phyloP scores from a whole-genome alignment of 139 green algal genomes.

The Coelastrella sp. region DNA sequence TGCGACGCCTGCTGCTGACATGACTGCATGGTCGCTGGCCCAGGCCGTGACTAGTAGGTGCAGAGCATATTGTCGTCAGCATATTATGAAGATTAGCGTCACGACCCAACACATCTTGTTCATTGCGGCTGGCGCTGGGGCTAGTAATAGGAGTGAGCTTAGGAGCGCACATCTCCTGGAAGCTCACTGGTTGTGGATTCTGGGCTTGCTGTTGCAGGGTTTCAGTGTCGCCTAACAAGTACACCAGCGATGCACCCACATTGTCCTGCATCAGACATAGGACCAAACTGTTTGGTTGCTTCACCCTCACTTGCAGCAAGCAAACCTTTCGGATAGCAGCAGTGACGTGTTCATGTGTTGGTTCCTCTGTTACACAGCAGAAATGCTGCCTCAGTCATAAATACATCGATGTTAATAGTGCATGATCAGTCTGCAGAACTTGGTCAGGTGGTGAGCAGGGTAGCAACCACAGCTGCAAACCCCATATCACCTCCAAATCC shows the following conservation, averaged over 20 bases:
- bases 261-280: slow-evolving; percentile 41
- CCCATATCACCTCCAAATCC: slow-evolving; percentile 54
- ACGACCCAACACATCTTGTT: not conserved
- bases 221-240: slow-evolving; percentile 56
- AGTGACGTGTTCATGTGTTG: too few relatives aligned
- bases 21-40: not conserved
- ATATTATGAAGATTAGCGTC: not conserved
- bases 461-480: not conserved
- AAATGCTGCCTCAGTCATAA: too few relatives aligned
- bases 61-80: not conserved
- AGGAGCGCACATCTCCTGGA: slow-evolving; percentile 11
- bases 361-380: too few relatives aligned
- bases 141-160: not conserved
- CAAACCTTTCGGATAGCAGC: not conserved
- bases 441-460: not conserved
- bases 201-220: slow-evolving; percentile 25
- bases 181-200: slow-evolving; percentile 5
- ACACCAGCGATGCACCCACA: slow-evolving; percentile 60
- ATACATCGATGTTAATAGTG: too few relatives aligned
- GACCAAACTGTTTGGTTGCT: not conserved
- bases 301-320: not conserved
- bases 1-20: not conserved
- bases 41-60: not conserved
- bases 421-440: not conserved
- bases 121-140: slow-evolving; percentile 30